Evolutionary conservation across 2,329 filamentous ascomycete genomes (phyloP), one percentile per base, ranked within the genome.

Genomic region (Rhinocladiella similis): DNA sequence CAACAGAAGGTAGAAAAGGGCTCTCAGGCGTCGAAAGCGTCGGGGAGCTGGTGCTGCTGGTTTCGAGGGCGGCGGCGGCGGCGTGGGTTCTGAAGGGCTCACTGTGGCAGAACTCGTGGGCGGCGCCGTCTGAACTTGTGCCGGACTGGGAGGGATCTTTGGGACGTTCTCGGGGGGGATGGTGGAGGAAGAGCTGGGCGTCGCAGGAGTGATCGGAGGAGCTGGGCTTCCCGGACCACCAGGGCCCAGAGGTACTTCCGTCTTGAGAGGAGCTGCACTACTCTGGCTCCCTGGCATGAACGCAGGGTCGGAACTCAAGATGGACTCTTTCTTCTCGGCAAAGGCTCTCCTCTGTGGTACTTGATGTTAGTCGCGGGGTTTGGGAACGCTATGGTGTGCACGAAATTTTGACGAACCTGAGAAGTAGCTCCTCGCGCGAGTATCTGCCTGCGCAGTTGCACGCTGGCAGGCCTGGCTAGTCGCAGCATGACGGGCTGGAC

Each of bases 1-100:
- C 43, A 96, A 75, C 60, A 92, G 77, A 47, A 97, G 75, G 53
- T 89, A 89, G 63, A 92, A 76, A 56, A 97, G 76, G 70, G 91
- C 87, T 70, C 87, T 87, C 67, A 90, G 83, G 56, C 89, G 84
- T 62, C 89, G 83, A 80, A 70, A 85, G 78, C 83, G 89, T 78
- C 79, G 84, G 77, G 78, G 79, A 66, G 66, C 75, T 62, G 73
- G 73, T 14, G 75, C 72, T 27, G 77, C 69, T 56, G 68, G 64
- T 49, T 71, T 68, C 72, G 75, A 61, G 43, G 70, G 65, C 43
- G 75, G 70, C 4, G 69, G 65, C 47, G 73, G 68, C 54, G 68
- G 64, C 39, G 63, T 56, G 25, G 64, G 57, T 41, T 64, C 60
- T 10, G 67, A 55, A 29, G 65, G 63, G 20, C 63, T 63, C 25